Percentiles rank a stretch among this genome's conserved stretches.
Conservation (phyloP, 2,329 filamentous ascomycete species). For the Ophiostoma sp. region DNA sequence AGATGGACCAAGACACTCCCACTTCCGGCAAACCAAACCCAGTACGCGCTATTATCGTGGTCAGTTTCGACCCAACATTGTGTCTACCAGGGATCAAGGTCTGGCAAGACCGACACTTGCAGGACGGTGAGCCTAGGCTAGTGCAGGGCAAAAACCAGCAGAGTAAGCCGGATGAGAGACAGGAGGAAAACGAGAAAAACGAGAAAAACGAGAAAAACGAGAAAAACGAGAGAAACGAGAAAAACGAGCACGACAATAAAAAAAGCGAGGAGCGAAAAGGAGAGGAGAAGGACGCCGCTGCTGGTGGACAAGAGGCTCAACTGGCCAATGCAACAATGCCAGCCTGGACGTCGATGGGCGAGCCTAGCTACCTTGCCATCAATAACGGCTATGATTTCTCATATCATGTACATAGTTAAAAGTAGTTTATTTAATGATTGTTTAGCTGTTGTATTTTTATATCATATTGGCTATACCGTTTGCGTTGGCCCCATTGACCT, state of each 20-base stretch:
- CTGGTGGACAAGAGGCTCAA: background rate
- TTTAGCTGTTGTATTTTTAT: no score
- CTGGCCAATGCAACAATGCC: background rate
- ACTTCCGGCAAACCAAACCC: conserved; percentile 25
- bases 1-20: background rate
- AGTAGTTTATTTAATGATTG: background rate
- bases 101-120: conserved; percentile 6
- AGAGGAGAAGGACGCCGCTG: background rate
- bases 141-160: background rate
- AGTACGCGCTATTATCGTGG: conserved; percentile 36
- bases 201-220: background rate
- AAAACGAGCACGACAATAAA: no score
- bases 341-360: background rate
- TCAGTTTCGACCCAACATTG: conserved; percentile 40
- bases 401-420: background rate
- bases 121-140: background rate
- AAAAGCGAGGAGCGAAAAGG: no score
- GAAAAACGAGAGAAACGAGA: background rate
- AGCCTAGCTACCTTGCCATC: background rate
- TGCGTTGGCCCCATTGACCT: no score
- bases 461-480: no score
- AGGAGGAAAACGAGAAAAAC: no score
- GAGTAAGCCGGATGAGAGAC: no score
- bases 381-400: conserved; percentile 8
- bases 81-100: conserved; percentile 16